Evolutionary conservation across 2,329 filamentous ascomycete species (phyloP).

Genomic region (Tolypocladium endophyticum): DNA sequence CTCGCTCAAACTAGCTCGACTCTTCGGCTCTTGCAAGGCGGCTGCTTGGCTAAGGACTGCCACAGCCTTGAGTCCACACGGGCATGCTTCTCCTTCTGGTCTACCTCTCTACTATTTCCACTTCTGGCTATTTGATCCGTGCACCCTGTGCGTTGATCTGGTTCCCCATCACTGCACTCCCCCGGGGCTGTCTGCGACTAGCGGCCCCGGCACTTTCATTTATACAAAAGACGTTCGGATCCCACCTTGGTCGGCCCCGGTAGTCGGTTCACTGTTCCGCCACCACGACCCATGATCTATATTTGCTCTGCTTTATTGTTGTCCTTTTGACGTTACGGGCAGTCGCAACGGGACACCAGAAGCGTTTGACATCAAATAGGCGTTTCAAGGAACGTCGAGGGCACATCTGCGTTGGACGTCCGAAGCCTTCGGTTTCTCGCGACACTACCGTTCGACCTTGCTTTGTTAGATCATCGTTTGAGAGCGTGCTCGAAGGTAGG

Average conservation of each 20-base stretch:
- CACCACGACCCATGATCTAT: neutral
- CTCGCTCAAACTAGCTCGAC: neutral
- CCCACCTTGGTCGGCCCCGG: constrained; percentile 2
- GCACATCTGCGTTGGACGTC: neutral
- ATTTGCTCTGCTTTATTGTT: neutral
- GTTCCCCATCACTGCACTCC: constrained; percentile 8
- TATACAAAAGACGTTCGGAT: constrained; percentile 16
- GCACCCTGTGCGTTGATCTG: constrained; percentile 19
- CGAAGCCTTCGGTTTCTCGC: neutral
- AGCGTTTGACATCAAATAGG: neutral
- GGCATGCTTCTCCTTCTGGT: constrained; percentile 8
- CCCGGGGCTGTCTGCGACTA: constrained; percentile 8
- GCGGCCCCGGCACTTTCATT: constrained; percentile 15
- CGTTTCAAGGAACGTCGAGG: neutral
- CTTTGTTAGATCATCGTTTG: neutral
- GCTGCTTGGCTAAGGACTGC: neutral
- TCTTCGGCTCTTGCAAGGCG: neutral
- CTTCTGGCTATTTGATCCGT: constrained; percentile 26
- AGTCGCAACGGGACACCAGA: too few species aligned
- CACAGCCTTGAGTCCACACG: constrained; percentile 1
- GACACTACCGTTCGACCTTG: neutral
- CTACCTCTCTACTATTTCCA: constrained; percentile 26
- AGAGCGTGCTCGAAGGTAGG: neutral
- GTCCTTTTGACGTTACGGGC: neutral
- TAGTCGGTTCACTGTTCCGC: neutral